Evolutionary conservation across 176 grass and related monocot species (phyloP).

Genomic region (Musa troglodytarum): DNA sequence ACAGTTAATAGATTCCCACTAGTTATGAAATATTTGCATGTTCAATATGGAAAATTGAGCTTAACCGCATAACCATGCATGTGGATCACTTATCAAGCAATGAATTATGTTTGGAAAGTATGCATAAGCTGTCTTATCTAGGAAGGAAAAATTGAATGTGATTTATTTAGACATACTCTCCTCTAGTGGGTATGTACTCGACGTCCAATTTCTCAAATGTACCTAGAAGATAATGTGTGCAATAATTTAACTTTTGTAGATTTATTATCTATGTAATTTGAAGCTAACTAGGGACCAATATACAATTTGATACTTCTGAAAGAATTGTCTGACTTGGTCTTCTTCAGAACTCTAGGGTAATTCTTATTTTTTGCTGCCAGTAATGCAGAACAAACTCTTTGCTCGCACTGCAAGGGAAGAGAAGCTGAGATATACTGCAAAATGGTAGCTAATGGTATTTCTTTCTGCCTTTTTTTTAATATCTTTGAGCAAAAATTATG

Average conservation of each 20-base stretch:
- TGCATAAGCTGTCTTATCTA: no score
- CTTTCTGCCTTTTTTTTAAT: constrained; percentile 3
- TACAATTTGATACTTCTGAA: background rate
- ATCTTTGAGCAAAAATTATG: background rate
- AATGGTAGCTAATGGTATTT: constrained; percentile 79
- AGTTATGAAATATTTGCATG: background rate
- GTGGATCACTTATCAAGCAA: background rate
- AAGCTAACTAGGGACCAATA: background rate
- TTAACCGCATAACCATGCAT: background rate
- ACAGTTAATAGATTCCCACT: background rate
- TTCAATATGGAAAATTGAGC: background rate
- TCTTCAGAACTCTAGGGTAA: background rate
- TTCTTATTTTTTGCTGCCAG: constrained; percentile 25
- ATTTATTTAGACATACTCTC: background rate
- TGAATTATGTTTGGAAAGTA: background rate
- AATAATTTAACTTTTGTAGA: no score
- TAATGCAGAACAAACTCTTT: constrained; percentile 67
- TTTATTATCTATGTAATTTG: background rate
- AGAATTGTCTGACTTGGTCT: background rate
- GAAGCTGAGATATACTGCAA: constrained; percentile 96
- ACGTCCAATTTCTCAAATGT: background rate
- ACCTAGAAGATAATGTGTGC: background rate
- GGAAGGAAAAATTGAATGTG: background rate
- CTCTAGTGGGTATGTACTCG: background rate
- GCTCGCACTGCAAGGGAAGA: constrained; percentile 93